Evolutionary conservation across 345 rosid genomes (phyloP).

Genomic region (Linum lewisii): DNA sequence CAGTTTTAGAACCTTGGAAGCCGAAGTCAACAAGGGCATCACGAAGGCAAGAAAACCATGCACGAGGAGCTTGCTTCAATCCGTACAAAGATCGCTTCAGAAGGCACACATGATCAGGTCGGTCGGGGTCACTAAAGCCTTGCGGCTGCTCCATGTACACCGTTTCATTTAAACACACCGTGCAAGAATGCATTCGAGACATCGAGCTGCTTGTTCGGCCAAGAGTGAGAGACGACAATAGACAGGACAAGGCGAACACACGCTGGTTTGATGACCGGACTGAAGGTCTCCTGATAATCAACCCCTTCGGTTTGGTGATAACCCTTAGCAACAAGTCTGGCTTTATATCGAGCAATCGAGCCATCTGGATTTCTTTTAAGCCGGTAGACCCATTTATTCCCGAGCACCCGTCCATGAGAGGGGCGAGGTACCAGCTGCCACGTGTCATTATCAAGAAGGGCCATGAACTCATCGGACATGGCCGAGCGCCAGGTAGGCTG

Average conservation of each 20-base stretch:
- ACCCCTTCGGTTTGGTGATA: too few relatives aligned
- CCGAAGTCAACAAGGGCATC: too few relatives aligned
- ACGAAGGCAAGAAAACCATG: too few relatives aligned
- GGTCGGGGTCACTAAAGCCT: not conserved
- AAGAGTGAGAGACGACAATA: not conserved
- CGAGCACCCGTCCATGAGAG: too few relatives aligned
- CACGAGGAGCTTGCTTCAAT: not conserved
- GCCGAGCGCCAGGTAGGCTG: slow-evolving; percentile 2
- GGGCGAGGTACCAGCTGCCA: too few relatives aligned
- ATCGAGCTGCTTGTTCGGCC: not conserved
- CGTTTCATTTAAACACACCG: not conserved
- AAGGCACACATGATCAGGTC: slow-evolving; percentile 6
- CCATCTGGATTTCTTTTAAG: too few relatives aligned
- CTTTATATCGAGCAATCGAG: too few relatives aligned
- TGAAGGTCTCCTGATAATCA: too few relatives aligned
- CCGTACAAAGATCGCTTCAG: slow-evolving; percentile 7
- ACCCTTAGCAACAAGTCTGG: too few relatives aligned
- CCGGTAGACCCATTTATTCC: too few relatives aligned
- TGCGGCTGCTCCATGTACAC: slow-evolving; percentile 3
- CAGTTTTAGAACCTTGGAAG: not conserved
- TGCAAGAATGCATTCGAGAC: slow-evolving; percentile 6
- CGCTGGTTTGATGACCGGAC: too few relatives aligned
- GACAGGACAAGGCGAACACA: not conserved
- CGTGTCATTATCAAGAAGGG: too few relatives aligned
- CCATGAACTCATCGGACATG: slow-evolving; percentile 8